Evolutionary conservation across 2,329 filamentous ascomycete genomes (phyloP), one percentile per base, ranked within the genome.

Genomic region (Lasiodiplodia gonubiensis): DNA sequence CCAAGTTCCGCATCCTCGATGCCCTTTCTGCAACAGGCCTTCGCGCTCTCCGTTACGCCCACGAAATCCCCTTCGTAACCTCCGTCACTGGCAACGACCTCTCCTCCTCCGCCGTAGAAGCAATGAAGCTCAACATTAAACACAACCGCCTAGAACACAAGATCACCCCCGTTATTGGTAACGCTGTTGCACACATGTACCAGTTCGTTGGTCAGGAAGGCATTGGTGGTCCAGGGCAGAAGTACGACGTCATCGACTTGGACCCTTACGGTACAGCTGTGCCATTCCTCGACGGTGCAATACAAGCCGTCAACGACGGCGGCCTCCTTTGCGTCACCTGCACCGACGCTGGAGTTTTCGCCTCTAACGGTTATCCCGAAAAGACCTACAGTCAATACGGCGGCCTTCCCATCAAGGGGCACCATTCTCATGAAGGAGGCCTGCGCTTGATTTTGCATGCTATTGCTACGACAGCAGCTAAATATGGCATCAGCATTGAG

Each of bases 331-430:
- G 94, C 77, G 91, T 99, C 5, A 99, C 95, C 1, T 99, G 95
- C 80, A 99, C 95, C 0, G 95, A 99, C 78, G 94, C 94, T 11
- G 93, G 92, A 11, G 92, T 99, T 2, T 99, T 94, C 86, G 94
- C 94, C 1, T 97, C 94, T 0, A 92, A 92, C 72, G 93, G 94
- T 67, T 99, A 98, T 75, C 89, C 92, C 2, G 95, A 99, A 78
- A 99, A 99, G 83, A 88, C 93, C 3, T 99, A 90, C 77, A 90
- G 94, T 1, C 84, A 97, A n/a, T 99, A 99, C 75, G 95, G 95
- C 3, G 95, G 95, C 39, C 83, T 94, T 18, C 93, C 95, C 0
- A 81, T 94, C 69, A 97, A 97, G 80, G 94, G 93, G 0, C 84
- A 87, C 60, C 90, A 93, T 75, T 94, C 91, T 27, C 95, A 99